These are phyloP conservation scores for Lactuca sativa DNA, from an alignment of 129 eudicot genomes.

Conservation along the genomic window DNA sequence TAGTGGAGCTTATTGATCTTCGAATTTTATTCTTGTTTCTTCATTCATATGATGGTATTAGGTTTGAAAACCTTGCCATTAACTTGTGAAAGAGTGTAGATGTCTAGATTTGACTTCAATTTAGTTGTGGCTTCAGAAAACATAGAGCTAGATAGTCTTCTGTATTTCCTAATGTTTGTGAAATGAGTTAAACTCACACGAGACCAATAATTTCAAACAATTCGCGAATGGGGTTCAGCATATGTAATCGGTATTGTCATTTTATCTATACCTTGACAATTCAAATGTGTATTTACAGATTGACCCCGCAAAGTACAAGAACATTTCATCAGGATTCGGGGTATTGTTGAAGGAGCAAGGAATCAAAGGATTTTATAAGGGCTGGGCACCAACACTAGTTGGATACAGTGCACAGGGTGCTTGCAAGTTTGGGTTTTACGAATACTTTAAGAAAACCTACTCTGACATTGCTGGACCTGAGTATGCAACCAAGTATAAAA, in stretches of 20 bases:
- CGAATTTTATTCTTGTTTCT: not conserved
- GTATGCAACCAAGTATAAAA: constrained; percentile 79
- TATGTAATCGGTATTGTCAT: not conserved
- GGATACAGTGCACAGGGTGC: constrained; percentile 94
- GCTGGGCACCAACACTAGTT: constrained; percentile 88
- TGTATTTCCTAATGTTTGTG: not conserved
- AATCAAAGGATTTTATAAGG: constrained; percentile 65
- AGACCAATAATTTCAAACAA: no score
- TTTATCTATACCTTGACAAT: not conserved
- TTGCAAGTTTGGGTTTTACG: constrained; percentile 75
- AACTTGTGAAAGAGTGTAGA: not conserved
- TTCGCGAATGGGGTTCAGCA: no score
- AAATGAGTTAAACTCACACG: not conserved
- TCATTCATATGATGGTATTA: not conserved
- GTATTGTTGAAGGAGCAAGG: constrained; percentile 82
- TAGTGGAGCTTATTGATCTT: not conserved
- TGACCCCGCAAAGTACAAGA: constrained; percentile 82
- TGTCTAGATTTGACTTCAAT: not conserved
- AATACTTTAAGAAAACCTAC: constrained; percentile 78
- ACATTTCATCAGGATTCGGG: constrained; percentile 66
- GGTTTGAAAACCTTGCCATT: not conserved
- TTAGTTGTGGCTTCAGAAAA: not conserved
- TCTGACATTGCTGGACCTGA: constrained; percentile 87
- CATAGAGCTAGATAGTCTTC: not conserved
- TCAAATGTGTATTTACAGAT: constrained; percentile 43